Conservation (phyloP, 768 basidiomycete genomes). For the Termitomyces titanicus region DNA sequence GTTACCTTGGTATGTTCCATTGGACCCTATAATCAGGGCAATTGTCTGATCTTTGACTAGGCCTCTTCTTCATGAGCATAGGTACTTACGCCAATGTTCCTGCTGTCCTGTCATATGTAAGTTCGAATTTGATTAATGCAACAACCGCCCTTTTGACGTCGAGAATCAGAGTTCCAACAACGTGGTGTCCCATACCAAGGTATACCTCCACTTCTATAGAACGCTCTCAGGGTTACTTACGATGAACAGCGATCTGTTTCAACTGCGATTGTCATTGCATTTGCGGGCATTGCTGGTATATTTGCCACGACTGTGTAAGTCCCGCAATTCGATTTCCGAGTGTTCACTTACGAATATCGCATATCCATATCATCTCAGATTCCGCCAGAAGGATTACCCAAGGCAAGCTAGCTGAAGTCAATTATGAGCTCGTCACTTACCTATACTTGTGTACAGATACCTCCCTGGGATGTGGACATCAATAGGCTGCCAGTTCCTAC, state of each 20-base stretch:
- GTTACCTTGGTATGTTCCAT: constrained; percentile 16
- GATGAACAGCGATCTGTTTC: constrained; percentile 29
- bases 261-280: constrained; percentile 30
- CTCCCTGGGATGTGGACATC: constrained; percentile 32
- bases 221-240: no score
- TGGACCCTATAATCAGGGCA: not conserved
- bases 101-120: constrained; percentile 34
- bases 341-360: no score
- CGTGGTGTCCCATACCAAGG: not conserved
- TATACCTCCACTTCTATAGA: no score
- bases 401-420: constrained; percentile 11
- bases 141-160: not conserved
- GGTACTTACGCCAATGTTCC: constrained; percentile 34
- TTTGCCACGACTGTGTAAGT: constrained; percentile 32
- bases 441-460: constrained; percentile 7
- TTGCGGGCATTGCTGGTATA: constrained; percentile 36
- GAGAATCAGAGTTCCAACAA: not conserved
- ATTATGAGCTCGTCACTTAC: not conserved
- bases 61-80: constrained; percentile 29
- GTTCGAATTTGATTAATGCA: constrained; percentile 9
- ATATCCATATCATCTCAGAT: constrained; percentile 14
- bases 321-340: no score
- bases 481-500: constrained; percentile 30
- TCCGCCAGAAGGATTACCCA: constrained; percentile 30
- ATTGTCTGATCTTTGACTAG: constrained; percentile 2